phyloP scores from a whole-genome alignment of 2,329 filamentous ascomycete species.

The Diaporthe citri region DNA sequence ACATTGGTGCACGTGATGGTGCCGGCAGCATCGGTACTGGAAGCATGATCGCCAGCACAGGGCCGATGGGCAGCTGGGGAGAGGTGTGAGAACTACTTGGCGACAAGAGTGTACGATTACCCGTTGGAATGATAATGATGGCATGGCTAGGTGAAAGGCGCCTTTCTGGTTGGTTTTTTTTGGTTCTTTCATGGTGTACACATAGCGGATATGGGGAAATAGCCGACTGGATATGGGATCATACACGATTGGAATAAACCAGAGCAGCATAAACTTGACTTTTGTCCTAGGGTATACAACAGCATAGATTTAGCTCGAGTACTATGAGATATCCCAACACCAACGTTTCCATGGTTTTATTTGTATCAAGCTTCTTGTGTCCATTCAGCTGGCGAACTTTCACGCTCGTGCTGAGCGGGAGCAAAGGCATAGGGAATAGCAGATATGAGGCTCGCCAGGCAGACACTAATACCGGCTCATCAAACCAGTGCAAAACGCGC shows the following conservation, averaged over 20 bases:
- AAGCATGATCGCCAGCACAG: constrained; percentile 75
- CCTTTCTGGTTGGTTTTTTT: neutral
- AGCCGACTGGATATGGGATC: neutral
- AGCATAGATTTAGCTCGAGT: constrained; percentile 33
- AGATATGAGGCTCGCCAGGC: neutral
- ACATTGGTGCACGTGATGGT: constrained; percentile 69
- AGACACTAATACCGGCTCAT: neutral
- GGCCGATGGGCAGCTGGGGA: constrained; percentile 82
- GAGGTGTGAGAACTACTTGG: constrained; percentile 67
- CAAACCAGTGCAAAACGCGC: neutral
- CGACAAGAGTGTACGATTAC: neutral
- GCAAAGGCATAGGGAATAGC: neutral
- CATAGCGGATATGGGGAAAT: neutral
- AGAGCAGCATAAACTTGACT: constrained; percentile 5
- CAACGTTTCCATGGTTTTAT: neutral
- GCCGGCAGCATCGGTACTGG: constrained; percentile 80
- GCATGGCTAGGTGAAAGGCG: neutral
- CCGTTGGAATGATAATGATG: constrained; percentile 13
- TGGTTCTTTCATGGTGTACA: constrained; percentile 6
- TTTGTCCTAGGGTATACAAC: constrained; percentile 2
- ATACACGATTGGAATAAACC: neutral
- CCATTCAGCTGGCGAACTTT: neutral
- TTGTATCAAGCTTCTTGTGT: neutral
- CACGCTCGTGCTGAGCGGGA: neutral
- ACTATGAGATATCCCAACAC: constrained; percentile 14